These are phyloP conservation scores for Eimeria tenella DNA, from an alignment of 169 alveolate species.

Conservation along the genomic window DNA sequence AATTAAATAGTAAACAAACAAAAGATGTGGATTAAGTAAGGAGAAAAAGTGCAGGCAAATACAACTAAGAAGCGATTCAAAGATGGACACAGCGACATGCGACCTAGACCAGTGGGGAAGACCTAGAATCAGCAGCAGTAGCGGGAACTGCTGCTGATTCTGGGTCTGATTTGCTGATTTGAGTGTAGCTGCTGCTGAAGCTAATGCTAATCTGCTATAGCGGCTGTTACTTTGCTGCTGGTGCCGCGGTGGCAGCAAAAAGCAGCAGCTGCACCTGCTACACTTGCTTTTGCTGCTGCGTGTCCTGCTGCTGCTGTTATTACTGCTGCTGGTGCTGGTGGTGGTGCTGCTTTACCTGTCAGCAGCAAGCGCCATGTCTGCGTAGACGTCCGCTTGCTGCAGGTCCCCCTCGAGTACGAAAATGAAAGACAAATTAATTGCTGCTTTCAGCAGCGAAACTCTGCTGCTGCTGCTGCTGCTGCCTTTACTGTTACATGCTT, in stretches of 20 bases:
- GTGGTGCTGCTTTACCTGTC: constrained; percentile 27
- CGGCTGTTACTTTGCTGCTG: too few species aligned
- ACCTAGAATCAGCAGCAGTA: not conserved
- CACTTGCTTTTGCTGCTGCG: too few species aligned
- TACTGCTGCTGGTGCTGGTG: not conserved
- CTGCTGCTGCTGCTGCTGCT: constrained; percentile 82
- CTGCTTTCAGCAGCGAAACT: constrained; percentile 86
- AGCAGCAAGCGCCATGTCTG: constrained; percentile 89
- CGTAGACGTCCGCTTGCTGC: constrained; percentile 91
- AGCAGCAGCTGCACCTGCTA: not conserved
- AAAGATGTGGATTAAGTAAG: too few species aligned
- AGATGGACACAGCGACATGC: too few species aligned
- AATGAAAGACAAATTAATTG: constrained; percentile 93
- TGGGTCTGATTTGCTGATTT: too few species aligned
- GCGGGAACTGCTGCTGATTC: not conserved
- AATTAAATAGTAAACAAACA: too few species aligned
- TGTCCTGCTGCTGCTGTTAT: too few species aligned
- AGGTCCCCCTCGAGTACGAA: constrained; percentile 88
- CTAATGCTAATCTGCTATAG: too few species aligned
- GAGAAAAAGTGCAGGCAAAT: too few species aligned
- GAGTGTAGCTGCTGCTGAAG: too few species aligned
- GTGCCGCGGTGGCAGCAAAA: not conserved
- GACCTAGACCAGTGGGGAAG: not conserved
- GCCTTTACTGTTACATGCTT: constrained; percentile 91
- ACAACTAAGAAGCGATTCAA: too few species aligned